These are phyloP conservation scores for Suillus occidentalis DNA, from an alignment of 768 basidiomycete genomes.

Conservation along the genomic window DNA sequence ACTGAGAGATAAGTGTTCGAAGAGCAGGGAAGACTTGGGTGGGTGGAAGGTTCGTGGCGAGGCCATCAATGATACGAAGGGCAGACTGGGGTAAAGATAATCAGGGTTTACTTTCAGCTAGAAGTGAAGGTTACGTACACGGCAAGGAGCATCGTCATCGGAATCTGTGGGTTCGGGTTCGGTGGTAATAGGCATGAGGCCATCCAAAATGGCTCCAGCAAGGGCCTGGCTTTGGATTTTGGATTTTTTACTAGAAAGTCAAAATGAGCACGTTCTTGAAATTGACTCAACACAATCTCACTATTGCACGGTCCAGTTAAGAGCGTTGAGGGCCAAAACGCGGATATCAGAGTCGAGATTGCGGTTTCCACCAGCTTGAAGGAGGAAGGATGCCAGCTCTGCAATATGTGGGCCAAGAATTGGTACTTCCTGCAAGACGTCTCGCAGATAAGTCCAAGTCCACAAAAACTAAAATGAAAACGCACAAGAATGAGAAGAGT, in stretches of 20 bases:
- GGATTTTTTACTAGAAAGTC: constrained; percentile 79
- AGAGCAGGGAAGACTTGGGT: constrained; percentile 95
- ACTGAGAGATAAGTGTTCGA: constrained; percentile 76
- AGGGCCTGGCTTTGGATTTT: constrained; percentile 87
- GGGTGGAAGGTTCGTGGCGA: constrained; percentile 91
- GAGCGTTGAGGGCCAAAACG: constrained; percentile 86
- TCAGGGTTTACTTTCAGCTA: constrained; percentile 12
- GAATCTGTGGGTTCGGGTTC: constrained; percentile 92
- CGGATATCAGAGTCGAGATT: constrained; percentile 77
- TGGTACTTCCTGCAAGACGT: constrained; percentile 75
- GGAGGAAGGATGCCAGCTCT: constrained; percentile 85
- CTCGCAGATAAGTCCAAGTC: constrained; percentile 10
- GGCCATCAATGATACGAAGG: constrained; percentile 89
- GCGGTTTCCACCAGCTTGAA: constrained; percentile 79
- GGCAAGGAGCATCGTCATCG: constrained; percentile 91
- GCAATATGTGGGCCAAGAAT: constrained; percentile 86
- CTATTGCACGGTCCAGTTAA: constrained; percentile 98
- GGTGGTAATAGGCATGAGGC: constrained; percentile 90
- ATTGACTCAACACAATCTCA: constrained; percentile 34
- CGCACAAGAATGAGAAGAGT: constrained; percentile 88
- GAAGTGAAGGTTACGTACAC: constrained; percentile 50
- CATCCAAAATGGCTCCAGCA: constrained; percentile 82
- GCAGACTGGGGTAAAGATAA: constrained; percentile 58
- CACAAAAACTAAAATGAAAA: constrained; percentile 3
- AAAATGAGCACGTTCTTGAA: constrained; percentile 9